Percentiles rank a stretch among this genome's conserved stretches.
These are phyloP conservation scores for Thozetella sp. DNA, from an alignment of 495 filamentous ascomycete species.

Conservation along the genomic window DNA sequence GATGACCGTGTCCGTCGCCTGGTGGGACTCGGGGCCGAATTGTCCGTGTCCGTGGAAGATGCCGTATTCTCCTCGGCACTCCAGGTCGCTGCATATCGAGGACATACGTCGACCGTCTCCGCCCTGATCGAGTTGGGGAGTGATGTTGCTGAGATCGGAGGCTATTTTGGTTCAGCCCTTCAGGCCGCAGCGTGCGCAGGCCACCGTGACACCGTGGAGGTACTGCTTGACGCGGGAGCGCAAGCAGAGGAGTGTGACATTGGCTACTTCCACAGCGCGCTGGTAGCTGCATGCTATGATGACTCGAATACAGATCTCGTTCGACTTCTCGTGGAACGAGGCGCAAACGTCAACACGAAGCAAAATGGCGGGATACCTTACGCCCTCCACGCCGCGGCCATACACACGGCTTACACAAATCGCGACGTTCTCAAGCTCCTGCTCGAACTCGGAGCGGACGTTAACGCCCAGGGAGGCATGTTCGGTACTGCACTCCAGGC, in stretches of 20 bases:
- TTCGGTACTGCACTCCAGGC: slow-evolving; percentile 24
- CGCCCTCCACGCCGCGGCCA: slow-evolving; percentile 7
- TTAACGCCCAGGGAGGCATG: slow-evolving; percentile 20
- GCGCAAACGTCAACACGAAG: slow-evolving; percentile 13
- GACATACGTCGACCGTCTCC: neutral
- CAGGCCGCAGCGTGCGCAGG: slow-evolving; percentile 14
- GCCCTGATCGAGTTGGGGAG: slow-evolving; percentile 17
- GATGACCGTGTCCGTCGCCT: slow-evolving; percentile 13
- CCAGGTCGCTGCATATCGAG: slow-evolving; percentile 5
- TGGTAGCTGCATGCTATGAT: too few species aligned
- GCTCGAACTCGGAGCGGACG: slow-evolving; percentile 16
- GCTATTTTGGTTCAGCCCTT: slow-evolving; percentile 15
- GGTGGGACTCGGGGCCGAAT: neutral
- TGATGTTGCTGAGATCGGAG: slow-evolving; percentile 20
- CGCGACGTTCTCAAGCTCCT: neutral
- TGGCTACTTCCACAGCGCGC: neutral
- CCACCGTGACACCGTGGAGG: neutral
- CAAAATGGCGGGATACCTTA: slow-evolving; percentile 5
- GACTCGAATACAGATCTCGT: slow-evolving; percentile 1
- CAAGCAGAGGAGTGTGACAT: neutral
- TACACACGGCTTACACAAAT: too few species aligned
- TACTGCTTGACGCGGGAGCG: slow-evolving; percentile 1
- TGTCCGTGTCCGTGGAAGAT: neutral
- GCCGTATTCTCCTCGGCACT: neutral
- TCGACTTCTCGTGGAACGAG: slow-evolving; percentile 13